Evolutionary conservation across 352 stramenopile genomes (phyloP).

Genomic region (Phytophthora citricola): DNA sequence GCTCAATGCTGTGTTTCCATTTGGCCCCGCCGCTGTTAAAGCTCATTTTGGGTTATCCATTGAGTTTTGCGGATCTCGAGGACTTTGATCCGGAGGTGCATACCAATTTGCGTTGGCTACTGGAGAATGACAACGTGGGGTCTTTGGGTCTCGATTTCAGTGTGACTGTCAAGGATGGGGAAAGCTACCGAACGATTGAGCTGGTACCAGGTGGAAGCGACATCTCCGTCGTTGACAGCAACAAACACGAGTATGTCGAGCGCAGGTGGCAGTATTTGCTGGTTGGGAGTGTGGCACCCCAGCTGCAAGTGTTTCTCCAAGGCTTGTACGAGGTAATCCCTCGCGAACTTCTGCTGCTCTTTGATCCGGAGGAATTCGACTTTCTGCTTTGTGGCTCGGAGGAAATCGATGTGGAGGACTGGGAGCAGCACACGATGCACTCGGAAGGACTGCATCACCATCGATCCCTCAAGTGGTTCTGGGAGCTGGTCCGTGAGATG

Average conservation of each 20-base stretch:
- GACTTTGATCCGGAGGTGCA: constrained; percentile 43
- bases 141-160: constrained; percentile 54
- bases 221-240: constrained; percentile 91
- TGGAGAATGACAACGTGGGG: constrained; percentile 50
- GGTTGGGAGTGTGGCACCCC: constrained; percentile 84
- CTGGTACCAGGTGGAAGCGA: constrained; percentile 36
- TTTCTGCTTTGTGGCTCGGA: constrained; percentile 94
- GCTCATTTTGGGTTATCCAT: constrained; percentile 91
- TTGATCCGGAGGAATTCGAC: constrained; percentile 96
- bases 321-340: constrained; percentile 96
- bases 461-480: constrained; percentile 40
- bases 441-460: constrained; percentile 37
- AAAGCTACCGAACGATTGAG: constrained; percentile 27
- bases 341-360: constrained; percentile 90
- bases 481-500: constrained; percentile 77
- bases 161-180: constrained; percentile 31
- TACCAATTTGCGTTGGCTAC: constrained; percentile 51
- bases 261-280: constrained; percentile 91
- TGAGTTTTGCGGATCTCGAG: constrained; percentile 92
- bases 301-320: constrained; percentile 84
- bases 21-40: constrained; percentile 94
- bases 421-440: constrained; percentile 83
- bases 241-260: constrained; percentile 92
- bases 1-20: constrained; percentile 90
- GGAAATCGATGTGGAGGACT: constrained; percentile 94